Evolutionary conservation across 176 grass and related monocot species (phyloP).

Genomic region (Calamus simplicifolius): DNA sequence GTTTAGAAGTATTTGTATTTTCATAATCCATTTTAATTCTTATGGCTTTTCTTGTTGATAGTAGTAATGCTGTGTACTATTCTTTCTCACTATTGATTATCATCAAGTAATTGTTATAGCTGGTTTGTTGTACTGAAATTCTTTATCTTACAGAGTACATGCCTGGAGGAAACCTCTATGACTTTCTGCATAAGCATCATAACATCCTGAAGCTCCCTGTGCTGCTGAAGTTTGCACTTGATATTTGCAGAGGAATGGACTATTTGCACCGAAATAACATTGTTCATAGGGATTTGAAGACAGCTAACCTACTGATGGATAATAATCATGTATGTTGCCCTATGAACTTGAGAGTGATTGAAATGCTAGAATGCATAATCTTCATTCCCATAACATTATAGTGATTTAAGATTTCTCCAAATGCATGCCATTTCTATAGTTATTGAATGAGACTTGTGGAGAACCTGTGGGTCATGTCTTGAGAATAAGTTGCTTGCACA

Average conservation of each 20-base stretch:
- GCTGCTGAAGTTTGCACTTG: slow-evolving; percentile 84
- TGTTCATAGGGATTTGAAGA: slow-evolving; percentile 97
- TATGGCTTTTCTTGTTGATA: too few relatives aligned
- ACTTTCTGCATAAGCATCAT: slow-evolving; percentile 81
- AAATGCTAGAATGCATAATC: too few relatives aligned
- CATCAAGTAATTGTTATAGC: not conserved
- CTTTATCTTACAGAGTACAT: slow-evolving; percentile 77
- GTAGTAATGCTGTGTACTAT: slow-evolving; percentile 1
- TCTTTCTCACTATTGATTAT: not conserved
- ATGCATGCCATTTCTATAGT: too few relatives aligned
- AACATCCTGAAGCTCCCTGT: slow-evolving; percentile 53
- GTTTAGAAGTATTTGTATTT: too few relatives aligned
- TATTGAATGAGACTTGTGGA: too few relatives aligned
- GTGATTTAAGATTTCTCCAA: too few relatives aligned
- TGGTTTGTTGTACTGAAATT: slow-evolving; percentile 6
- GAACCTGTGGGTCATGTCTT: too few relatives aligned
- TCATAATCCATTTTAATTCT: too few relatives aligned
- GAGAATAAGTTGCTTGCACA: too few relatives aligned
- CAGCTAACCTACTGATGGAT: slow-evolving; percentile 94
- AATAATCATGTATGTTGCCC: slow-evolving; percentile 67
- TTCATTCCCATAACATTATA: too few relatives aligned
- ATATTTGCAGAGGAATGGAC: slow-evolving; percentile 83
- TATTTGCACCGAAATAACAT: slow-evolving; percentile 92
- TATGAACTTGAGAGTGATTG: slow-evolving; percentile 1
- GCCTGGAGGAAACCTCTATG: slow-evolving; percentile 93